phyloP scores from a whole-genome alignment of 768 basidiomycete species.

The Serendipita indica region DNA sequence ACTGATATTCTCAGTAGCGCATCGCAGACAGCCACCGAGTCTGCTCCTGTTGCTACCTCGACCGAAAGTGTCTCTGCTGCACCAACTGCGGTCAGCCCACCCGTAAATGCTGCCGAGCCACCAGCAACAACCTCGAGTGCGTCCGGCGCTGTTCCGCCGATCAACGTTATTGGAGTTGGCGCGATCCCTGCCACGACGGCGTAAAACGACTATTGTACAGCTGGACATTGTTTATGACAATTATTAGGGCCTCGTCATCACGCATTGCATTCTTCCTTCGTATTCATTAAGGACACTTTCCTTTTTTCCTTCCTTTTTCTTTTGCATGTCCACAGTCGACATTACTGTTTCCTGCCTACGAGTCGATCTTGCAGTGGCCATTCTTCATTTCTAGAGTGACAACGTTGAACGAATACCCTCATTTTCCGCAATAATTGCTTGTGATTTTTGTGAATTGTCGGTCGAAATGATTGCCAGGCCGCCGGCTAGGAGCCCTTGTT shows the following conservation, averaged over 20 bases:
- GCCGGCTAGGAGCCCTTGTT: too few relatives aligned
- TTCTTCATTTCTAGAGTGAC: slow-evolving; percentile 2
- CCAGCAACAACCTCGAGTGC: background rate
- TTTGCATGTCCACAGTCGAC: background rate
- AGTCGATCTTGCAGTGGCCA: background rate
- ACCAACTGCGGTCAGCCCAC: background rate
- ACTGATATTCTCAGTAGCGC: background rate
- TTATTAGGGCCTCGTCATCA: background rate
- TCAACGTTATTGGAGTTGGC: slow-evolving; percentile 2
- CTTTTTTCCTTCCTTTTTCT: background rate
- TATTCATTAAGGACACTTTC: background rate
- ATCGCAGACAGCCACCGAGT: background rate
- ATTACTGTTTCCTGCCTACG: background rate
- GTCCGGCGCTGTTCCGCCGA: background rate
- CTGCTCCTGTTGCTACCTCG: background rate
- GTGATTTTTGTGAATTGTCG: background rate
- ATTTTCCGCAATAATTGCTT: background rate
- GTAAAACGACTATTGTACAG: background rate
- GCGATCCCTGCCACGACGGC: background rate
- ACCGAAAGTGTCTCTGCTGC: background rate
- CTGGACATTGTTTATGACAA: slow-evolving; percentile 1
- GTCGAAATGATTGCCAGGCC: too few relatives aligned
- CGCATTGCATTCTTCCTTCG: background rate
- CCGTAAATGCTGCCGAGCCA: background rate
- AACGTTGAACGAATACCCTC: slow-evolving; percentile 10